Percentiles rank a stretch among this genome's conserved stretches.
Evolutionary conservation across 495 filamentous ascomycete genomes (phyloP).

Genomic region (Daldinia grandis): DNA sequence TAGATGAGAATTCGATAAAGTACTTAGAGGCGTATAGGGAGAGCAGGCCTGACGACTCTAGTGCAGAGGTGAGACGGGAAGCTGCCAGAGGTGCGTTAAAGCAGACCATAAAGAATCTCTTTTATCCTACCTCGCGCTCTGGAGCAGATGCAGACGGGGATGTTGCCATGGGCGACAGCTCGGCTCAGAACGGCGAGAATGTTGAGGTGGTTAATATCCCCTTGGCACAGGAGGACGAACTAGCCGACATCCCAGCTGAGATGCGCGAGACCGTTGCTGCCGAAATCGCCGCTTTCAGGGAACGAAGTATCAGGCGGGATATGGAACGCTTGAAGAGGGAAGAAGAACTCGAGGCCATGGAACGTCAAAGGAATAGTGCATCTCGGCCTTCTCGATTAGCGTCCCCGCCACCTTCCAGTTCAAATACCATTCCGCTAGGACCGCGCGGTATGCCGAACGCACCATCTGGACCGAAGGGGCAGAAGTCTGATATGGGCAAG

Average conservation of each 20-base stretch:
- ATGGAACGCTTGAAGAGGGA: conserved; percentile 85
- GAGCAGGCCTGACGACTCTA: conserved; percentile 68
- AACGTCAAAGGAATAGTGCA: conserved; percentile 75
- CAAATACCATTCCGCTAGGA: conserved; percentile 87
- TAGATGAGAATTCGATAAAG: conserved; percentile 81
- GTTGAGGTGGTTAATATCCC: conserved; percentile 92
- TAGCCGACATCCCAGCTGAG: conserved; percentile 93
- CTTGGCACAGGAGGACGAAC: conserved; percentile 88
- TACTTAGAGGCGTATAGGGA: conserved; percentile 84
- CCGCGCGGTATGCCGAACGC: conserved; percentile 80
- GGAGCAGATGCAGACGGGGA: conserved; percentile 70
- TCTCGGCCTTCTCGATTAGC: conserved; percentile 71
- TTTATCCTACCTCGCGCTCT: conserved; percentile 68
- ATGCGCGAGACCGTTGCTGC: conserved; percentile 96
- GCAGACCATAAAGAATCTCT: conserved; percentile 72
- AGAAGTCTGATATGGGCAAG: conserved; percentile 60
- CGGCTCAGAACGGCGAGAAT: conserved; percentile 63
- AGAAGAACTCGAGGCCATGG: conserved; percentile 90
- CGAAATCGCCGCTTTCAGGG: conserved; percentile 93
- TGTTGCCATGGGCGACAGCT: conserved; percentile 71
- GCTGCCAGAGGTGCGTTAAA: conserved; percentile 69
- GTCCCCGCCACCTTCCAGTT: conserved; percentile 73
- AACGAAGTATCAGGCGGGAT: conserved; percentile 86
- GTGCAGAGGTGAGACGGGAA: conserved; percentile 72
- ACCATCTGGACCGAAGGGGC: conserved; percentile 81